These are phyloP conservation scores for Penicillium digitatum DNA, from an alignment of 2,329 filamentous ascomycete genomes.

Conservation along the genomic window DNA sequence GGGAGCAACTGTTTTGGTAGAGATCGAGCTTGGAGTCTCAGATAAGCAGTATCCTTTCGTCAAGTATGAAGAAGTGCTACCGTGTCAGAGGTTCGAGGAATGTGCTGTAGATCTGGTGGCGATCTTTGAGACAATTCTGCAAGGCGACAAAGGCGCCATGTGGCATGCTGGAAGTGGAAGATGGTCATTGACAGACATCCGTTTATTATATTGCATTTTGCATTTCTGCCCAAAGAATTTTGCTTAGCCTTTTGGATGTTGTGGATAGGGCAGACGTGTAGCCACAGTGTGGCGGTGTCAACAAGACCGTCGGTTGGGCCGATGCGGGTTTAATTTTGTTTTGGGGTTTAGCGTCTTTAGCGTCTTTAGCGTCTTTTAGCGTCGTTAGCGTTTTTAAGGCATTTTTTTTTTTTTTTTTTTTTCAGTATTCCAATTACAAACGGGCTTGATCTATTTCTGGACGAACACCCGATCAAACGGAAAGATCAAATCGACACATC, in stretches of 20 bases:
- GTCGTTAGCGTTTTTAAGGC: too few species aligned
- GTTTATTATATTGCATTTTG: background rate
- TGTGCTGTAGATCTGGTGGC: constrained; percentile 20
- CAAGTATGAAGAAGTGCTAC: constrained; percentile 26
- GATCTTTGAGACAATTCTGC: constrained; percentile 23
- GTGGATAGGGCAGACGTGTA: background rate
- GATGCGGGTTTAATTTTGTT: background rate
- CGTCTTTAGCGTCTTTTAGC: too few species aligned
- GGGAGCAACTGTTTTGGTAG: background rate
- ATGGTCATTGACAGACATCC: constrained; percentile 7
- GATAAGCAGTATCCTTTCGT: background rate
- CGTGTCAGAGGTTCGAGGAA: constrained; percentile 16
- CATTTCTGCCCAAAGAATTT: background rate
- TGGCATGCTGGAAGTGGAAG: constrained; percentile 13
- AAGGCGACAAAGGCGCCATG: constrained; percentile 25
- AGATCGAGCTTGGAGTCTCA: background rate
- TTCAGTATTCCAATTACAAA: too few species aligned
- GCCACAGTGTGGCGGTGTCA: constrained; percentile 7
- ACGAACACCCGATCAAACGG: constrained; percentile 3
- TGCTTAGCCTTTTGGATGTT: background rate
- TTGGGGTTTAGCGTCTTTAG: background rate
- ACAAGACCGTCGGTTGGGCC: background rate
- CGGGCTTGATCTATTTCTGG: constrained; percentile 1
- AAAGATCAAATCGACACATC: background rate
- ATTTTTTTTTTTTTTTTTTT: too few species aligned